phyloP scores from a whole-genome alignment of 441 rosid genomes.

The Mallotus repandus region DNA sequence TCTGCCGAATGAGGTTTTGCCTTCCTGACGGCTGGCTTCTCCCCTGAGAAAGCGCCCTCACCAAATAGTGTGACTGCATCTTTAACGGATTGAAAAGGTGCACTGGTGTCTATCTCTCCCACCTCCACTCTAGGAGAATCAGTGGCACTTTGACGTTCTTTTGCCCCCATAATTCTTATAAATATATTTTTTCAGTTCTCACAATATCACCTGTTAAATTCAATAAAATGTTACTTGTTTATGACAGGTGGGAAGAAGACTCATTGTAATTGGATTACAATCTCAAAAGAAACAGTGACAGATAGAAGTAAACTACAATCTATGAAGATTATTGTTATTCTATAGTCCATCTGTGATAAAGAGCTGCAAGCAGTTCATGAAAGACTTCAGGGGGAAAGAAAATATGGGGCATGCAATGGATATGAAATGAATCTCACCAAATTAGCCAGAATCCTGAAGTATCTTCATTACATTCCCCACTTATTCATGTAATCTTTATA shows the following conservation, averaged over 20 bases:
- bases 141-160: conserved; percentile 48
- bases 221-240: not conserved
- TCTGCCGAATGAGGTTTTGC: conserved; percentile 68
- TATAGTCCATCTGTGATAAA: not conserved
- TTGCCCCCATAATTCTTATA: conserved; percentile 56
- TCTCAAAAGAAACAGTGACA: not conserved
- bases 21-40: conserved; percentile 68
- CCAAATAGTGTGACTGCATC: conserved; percentile 90
- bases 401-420: not conserved
- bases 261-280: not conserved
- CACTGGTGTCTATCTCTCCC: conserved; percentile 95
- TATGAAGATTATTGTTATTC: not conserved
- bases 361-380: not conserved
- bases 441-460: not conserved
- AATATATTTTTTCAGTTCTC: conserved; percentile 6
- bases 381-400: not conserved
- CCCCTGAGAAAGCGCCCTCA: conserved; percentile 87
- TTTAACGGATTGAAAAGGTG: conserved; percentile 96
- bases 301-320: conserved; percentile 1
- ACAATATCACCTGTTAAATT: conserved; percentile 28
- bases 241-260: not conserved
- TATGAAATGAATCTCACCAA: not conserved
- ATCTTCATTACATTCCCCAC: not conserved
- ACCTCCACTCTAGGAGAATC: conserved; percentile 71
- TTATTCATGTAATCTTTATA: not conserved